Conservation (phyloP, 192 early-diverging fungal species). For the Podila horticola region DNA sequence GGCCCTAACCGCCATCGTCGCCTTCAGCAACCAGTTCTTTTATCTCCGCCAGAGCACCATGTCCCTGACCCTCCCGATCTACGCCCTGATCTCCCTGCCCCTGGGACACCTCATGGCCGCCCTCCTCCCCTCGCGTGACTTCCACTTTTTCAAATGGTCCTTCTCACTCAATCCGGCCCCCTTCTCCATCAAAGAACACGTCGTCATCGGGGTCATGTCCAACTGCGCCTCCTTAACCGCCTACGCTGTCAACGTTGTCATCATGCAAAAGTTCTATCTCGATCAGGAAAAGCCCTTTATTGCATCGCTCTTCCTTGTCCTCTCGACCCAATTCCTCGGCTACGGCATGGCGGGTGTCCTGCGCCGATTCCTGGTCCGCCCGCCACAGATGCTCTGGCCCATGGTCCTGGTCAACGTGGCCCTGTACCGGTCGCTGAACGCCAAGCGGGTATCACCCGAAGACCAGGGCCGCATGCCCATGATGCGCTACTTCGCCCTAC, state of each 20-base stretch:
- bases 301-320: constrained; percentile 52
- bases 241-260: constrained; percentile 57
- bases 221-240: constrained; percentile 27
- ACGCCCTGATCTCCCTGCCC: constrained; percentile 60
- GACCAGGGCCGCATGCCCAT: constrained; percentile 41
- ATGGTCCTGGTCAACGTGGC: constrained; percentile 67
- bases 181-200: constrained; percentile 73
- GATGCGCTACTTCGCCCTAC: constrained; percentile 55
- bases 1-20: constrained; percentile 44
- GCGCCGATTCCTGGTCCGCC: constrained; percentile 67
- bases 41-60: constrained; percentile 58
- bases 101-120: constrained; percentile 58
- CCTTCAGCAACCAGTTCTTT: constrained; percentile 65
- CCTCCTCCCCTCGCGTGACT: constrained; percentile 53
- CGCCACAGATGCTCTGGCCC: constrained; percentile 78
- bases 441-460: constrained; percentile 5
- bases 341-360: constrained; percentile 62
- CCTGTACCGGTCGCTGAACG: constrained; percentile 81
- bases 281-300: constrained; percentile 37
- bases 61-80: constrained; percentile 49
- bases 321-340: constrained; percentile 66
- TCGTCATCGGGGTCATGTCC: constrained; percentile 53
- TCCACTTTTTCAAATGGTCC: constrained; percentile 53
- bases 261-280: constrained; percentile 55
- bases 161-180: constrained; percentile 68